Percentiles rank a stretch among this genome's conserved stretches.
Evolutionary conservation across 495 filamentous ascomycete species (phyloP).

Genomic region (Poronia punctata): DNA sequence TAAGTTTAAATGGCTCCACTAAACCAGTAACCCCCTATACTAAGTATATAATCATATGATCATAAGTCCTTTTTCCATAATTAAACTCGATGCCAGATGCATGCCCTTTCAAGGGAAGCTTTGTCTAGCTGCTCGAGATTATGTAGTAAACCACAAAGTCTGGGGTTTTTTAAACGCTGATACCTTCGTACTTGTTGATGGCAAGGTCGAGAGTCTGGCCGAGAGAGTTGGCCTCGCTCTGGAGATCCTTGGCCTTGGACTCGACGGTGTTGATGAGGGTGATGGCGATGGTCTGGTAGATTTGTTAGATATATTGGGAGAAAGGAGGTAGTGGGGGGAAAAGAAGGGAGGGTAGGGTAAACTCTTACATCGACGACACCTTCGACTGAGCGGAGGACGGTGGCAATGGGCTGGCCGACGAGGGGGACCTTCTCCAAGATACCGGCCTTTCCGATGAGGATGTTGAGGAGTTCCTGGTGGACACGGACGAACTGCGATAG

Average conservation of each 20-base stretch:
- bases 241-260: neutral
- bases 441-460: constrained; percentile 25
- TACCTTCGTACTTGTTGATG: constrained; percentile 5
- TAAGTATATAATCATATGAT: too few relatives aligned
- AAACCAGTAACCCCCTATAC: too few relatives aligned
- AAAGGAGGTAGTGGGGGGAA: neutral
- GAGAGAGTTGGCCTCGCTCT: constrained; percentile 10
- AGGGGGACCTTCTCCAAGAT: constrained; percentile 15
- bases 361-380: constrained; percentile 22
- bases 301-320: neutral
- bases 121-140: too few relatives aligned
- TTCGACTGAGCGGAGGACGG: constrained; percentile 15
- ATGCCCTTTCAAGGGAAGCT: too few relatives aligned
- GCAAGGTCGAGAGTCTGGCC: constrained; percentile 6
- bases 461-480: constrained; percentile 22
- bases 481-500: constrained; percentile 19
- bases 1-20: too few relatives aligned
- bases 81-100: too few relatives aligned
- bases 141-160: too few relatives aligned
- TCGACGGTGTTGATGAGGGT: constrained; percentile 6
- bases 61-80: too few relatives aligned
- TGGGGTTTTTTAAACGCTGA: neutral
- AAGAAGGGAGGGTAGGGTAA: neutral
- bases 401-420: constrained; percentile 18
- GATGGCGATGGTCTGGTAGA: constrained; percentile 10